Evolutionary conservation across 2,329 filamentous ascomycete species (phyloP).

Genomic region (Arthrobotrys conoides): DNA sequence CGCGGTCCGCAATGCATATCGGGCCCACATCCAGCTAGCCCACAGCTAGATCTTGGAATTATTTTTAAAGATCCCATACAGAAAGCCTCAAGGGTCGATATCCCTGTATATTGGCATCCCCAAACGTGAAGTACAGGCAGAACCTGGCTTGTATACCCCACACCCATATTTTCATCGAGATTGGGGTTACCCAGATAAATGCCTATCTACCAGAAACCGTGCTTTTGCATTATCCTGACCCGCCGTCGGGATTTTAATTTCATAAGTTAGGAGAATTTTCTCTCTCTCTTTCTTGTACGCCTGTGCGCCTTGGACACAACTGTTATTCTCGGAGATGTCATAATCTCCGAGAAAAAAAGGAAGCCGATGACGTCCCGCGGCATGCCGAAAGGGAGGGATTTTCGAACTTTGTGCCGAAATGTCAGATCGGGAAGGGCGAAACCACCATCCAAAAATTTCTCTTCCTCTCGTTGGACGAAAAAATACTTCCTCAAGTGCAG

Average conservation of each 20-base stretch:
- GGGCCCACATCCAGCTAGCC: not conserved
- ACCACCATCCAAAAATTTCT: constrained; percentile 12
- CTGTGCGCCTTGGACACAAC: not conserved
- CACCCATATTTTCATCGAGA: not conserved
- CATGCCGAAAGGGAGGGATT: constrained; percentile 46
- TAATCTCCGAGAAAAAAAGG: constrained; percentile 40
- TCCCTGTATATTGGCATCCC: constrained; percentile 7
- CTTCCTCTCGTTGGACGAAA: constrained; percentile 1
- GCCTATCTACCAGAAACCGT: constrained; percentile 7
- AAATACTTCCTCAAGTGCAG: constrained; percentile 9
- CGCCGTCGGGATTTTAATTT: constrained; percentile 14
- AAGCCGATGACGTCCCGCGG: constrained; percentile 35
- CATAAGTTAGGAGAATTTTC: constrained; percentile 17
- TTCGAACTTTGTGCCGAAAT: constrained; percentile 13
- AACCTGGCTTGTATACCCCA: constrained; percentile 20
- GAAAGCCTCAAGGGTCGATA: constrained; percentile 14
- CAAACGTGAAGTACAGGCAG: constrained; percentile 3
- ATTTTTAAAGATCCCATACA: not conserved
- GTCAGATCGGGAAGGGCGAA: constrained; percentile 35
- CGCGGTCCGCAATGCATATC: not conserved
- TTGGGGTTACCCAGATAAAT: constrained; percentile 25
- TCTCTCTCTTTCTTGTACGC: not conserved
- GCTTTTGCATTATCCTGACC: not conserved
- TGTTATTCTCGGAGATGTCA: constrained; percentile 13
- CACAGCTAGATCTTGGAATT: constrained; percentile 3